Evolutionary conservation across 2,329 filamentous ascomycete species (phyloP).

Genomic region (Pseudocercospora macadamiae): DNA sequence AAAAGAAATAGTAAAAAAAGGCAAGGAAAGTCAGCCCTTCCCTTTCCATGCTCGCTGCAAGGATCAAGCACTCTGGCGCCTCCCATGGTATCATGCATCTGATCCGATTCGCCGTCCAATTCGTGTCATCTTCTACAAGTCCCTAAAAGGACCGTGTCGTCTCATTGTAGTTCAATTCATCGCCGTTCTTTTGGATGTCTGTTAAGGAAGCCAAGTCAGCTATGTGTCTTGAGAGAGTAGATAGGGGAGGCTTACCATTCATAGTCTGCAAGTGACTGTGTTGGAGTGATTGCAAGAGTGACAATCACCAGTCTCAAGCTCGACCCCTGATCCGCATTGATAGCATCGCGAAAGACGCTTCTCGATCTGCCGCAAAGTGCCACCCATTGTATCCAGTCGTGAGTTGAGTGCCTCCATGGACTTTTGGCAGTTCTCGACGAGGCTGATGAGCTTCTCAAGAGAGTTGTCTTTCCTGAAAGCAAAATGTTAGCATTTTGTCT

Average conservation of each 20-base stretch:
- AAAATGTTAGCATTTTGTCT: constrained; percentile 8
- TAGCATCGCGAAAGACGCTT: constrained; percentile 25
- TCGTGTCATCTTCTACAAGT: constrained; percentile 2
- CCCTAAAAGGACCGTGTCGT: background rate
- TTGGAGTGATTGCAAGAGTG: constrained; percentile 14
- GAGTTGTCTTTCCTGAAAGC: constrained; percentile 28
- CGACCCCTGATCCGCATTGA: constrained; percentile 24
- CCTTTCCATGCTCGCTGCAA: too few relatives aligned
- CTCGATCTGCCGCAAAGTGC: constrained; percentile 22
- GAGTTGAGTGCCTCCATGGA: constrained; percentile 26
- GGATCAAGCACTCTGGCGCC: too few relatives aligned
- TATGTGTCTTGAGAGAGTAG: background rate
- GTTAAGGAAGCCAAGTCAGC: background rate
- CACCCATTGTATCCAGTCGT: constrained; percentile 27
- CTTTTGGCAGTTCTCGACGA: constrained; percentile 25
- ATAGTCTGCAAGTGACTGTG: constrained; percentile 17
- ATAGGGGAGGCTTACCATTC: constrained; percentile 6
- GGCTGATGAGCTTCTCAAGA: constrained; percentile 24
- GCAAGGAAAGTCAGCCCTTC: too few relatives aligned
- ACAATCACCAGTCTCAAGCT: constrained; percentile 24
- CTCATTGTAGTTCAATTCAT: background rate
- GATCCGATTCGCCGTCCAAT: background rate
- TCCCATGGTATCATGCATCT: constrained; percentile 9
- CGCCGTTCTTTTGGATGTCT: background rate
- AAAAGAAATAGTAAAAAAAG: too few relatives aligned